Evolutionary conservation across 1,284 basidiomycete species (phyloP).

Genomic region (Trichosporon ovoides): DNA sequence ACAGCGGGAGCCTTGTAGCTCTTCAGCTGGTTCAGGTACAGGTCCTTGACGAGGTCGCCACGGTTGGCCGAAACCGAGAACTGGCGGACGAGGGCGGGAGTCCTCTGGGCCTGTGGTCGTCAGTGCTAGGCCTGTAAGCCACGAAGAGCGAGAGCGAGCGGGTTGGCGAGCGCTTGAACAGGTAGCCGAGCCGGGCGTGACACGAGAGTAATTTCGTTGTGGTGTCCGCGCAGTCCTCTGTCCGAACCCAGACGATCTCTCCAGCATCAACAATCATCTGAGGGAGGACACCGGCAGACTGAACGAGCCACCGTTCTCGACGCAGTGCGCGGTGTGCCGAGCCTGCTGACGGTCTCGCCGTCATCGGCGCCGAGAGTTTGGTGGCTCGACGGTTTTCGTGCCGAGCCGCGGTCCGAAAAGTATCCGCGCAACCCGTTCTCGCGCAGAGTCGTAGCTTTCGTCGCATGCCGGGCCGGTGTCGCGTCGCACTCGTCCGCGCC

Average conservation of each 20-base stretch:
- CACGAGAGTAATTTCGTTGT: too few species aligned
- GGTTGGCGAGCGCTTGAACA: neutral
- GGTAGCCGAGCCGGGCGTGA: neutral
- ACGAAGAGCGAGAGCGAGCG: neutral
- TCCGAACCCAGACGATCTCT: neutral
- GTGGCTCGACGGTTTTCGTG: conserved; percentile 2
- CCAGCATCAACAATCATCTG: neutral
- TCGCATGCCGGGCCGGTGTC: conserved; percentile 6
- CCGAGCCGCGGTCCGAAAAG: conserved; percentile 1
- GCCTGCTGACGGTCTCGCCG: neutral
- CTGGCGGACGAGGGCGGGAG: conserved; percentile 42
- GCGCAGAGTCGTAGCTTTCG: neutral
- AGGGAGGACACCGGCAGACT: too few species aligned
- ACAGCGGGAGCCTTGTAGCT: conserved; percentile 64
- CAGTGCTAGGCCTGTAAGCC: neutral
- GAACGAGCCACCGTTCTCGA: too few species aligned
- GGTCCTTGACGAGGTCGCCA: conserved; percentile 88
- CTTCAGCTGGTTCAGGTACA: conserved; percentile 87
- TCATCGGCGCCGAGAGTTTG: conserved; percentile 3
- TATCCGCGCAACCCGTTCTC: neutral
- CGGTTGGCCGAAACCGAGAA: conserved; percentile 64
- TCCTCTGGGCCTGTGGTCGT: conserved; percentile 30
- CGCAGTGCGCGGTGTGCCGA: neutral
- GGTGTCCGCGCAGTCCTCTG: neutral
- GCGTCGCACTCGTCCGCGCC: neutral